Evolutionary conservation across 306 rosid species (phyloP).

Genomic region (Cucurbita ficifolia): DNA sequence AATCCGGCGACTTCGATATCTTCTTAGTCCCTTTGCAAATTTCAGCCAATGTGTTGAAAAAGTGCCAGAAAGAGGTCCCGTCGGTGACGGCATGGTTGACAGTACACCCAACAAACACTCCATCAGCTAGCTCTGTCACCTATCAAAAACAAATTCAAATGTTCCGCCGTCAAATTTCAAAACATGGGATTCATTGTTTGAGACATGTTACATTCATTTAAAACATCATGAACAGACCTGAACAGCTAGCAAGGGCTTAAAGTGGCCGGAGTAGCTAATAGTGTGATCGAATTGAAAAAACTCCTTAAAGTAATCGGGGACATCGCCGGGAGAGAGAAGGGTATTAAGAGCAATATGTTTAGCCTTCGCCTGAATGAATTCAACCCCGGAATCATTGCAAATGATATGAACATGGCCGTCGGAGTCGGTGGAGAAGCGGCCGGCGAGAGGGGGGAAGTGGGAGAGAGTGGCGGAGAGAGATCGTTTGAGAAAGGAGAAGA

Average conservation of each 20-base stretch:
- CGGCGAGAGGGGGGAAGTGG: constrained; percentile 12
- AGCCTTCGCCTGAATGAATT: background rate
- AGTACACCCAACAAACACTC: constrained; percentile 12
- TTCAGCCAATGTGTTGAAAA: constrained; percentile 13
- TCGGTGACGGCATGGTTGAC: constrained; percentile 15
- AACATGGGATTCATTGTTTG: too few relatives aligned
- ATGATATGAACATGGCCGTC: constrained; percentile 6
- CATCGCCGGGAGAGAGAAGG: background rate
- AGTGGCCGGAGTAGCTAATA: constrained; percentile 13
- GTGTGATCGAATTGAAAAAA: constrained; percentile 7
- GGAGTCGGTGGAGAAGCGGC: constrained; percentile 5
- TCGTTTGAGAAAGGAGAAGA: background rate
- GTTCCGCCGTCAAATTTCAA: too few relatives aligned
- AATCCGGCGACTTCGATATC: constrained; percentile 7
- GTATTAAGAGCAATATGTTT: background rate
- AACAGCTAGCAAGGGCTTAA: background rate
- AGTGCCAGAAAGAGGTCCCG: constrained; percentile 15
- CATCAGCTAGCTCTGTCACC: constrained; percentile 11
- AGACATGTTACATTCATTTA: too few relatives aligned
- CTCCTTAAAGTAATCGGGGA: constrained; percentile 4
- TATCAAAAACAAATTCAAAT: background rate
- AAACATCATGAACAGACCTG: background rate
- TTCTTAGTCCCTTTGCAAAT: constrained; percentile 9
- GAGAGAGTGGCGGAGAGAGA: constrained; percentile 12
- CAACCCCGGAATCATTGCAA: constrained; percentile 9